Evolutionary conservation across 306 rosid genomes (phyloP), one percentile per base, ranked within the genome.

Genomic region (Inga oerstediana): DNA sequence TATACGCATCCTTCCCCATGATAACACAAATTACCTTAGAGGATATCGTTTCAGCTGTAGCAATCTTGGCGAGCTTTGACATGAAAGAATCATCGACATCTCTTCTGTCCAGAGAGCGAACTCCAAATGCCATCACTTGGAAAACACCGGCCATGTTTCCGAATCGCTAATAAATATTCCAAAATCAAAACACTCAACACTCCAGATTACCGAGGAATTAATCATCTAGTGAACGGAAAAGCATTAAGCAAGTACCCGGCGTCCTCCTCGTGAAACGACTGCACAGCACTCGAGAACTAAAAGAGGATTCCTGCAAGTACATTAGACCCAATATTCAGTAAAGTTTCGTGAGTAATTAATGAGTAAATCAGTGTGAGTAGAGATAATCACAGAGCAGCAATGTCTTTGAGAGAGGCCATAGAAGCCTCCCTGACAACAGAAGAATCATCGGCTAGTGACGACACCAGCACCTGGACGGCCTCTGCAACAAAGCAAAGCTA

Each of bases 71-170:
- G 7, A 95, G 93, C 90, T 90, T 95, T 4, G 86, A 56, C 97
- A 93, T 91, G 84, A 93, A 95, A 83, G 87, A 70, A 80, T 95
- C 66, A 83, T 95, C 99, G 10, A 91, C 92, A 4, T 92, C 92
- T 19, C 86, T 78, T 62, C 81, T 66, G 62, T 92, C 94, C 68
- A 95, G 88, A 46, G 96, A 95, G 65, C 90, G 86, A 52, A 95
- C 98, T 77, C 94, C 99, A 48, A 87, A 91, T 48, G 99, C 91
- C 97, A 95, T 95, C 61, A 95, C 98, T 92, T 91, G 94, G 83
- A 93, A 95, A 84, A 93, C 88, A 54, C 98, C 99, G n/a, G 98
- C 97, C 92, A 95, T 90, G 66, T 95, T 93, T 19, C 99, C 98
- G 44, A 93, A 95, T 27, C 99, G 90, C 99, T 95, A 22, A 11